phyloP scores from a whole-genome alignment of 768 basidiomycete genomes.

The Leucocoprinus sp. region DNA sequence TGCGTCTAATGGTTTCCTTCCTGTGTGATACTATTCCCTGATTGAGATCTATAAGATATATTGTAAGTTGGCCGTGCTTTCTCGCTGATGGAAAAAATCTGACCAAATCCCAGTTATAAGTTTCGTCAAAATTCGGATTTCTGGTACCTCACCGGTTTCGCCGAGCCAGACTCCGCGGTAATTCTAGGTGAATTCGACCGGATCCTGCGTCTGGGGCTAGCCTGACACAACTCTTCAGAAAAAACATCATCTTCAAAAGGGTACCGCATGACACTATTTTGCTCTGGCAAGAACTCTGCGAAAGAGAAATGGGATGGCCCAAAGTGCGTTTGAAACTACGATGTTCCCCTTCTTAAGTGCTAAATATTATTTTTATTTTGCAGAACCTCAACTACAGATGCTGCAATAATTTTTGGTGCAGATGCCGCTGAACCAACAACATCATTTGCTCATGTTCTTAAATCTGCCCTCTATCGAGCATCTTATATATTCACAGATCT shows the following conservation, averaged over 20 bases:
- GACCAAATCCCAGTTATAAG: slow-evolving; percentile 54
- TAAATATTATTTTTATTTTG: neutral
- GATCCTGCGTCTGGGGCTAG: neutral
- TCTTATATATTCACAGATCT: slow-evolving; percentile 48
- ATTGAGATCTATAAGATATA: slow-evolving; percentile 38
- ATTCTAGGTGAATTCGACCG: slow-evolving; percentile 53
- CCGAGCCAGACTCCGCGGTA: slow-evolving; percentile 87
- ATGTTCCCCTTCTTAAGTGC: neutral
- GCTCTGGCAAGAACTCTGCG: slow-evolving; percentile 58
- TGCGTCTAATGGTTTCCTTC: slow-evolving; percentile 28
- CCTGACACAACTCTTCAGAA: slow-evolving; percentile 34
- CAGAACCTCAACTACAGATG: slow-evolving; percentile 61
- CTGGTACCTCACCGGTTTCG: slow-evolving; percentile 94
- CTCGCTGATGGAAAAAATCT: neutral
- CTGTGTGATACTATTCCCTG: slow-evolving; percentile 9
- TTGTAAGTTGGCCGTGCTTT: slow-evolving; percentile 46
- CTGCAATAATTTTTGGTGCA: slow-evolving; percentile 61
- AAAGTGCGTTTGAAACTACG: slow-evolving; percentile 26
- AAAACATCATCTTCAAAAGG: slow-evolving; percentile 64
- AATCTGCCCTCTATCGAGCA: slow-evolving; percentile 39
- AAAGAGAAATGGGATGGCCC: slow-evolving; percentile 94
- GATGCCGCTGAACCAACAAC: slow-evolving; percentile 62
- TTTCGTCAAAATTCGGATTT: slow-evolving; percentile 90
- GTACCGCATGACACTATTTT: slow-evolving; percentile 84
- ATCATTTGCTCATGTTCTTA: slow-evolving; percentile 49